Evolutionary conservation across 192 early-diverging fungal genomes (phyloP).

Genomic region (Coemansia nantahalensis): DNA sequence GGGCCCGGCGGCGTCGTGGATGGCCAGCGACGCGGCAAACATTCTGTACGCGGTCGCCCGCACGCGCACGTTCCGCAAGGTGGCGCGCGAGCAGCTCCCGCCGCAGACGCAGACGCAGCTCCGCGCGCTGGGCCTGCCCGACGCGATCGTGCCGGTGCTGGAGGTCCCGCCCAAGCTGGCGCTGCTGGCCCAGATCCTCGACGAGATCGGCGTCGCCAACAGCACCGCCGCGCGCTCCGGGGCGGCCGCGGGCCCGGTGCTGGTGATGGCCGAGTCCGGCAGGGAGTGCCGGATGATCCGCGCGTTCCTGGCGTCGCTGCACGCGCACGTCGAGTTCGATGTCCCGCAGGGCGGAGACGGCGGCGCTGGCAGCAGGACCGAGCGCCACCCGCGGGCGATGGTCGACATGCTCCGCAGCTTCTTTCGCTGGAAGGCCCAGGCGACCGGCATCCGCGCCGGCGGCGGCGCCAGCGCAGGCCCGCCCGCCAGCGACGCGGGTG

Average conservation of each 20-base stretch:
- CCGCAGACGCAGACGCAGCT: conserved; percentile 2
- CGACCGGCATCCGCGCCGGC: conserved; percentile 24
- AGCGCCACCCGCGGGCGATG: conserved; percentile 36
- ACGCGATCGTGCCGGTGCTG: conserved; percentile 65
- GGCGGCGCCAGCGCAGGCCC: not conserved
- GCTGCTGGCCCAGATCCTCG: conserved; percentile 64
- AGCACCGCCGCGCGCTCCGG: not conserved
- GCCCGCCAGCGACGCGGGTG: not conserved
- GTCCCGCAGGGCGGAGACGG: not conserved
- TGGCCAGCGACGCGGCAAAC: conserved; percentile 83
- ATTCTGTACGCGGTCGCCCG: conserved; percentile 65
- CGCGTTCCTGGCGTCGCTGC: conserved; percentile 7
- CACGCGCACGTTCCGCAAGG: conserved; percentile 50
- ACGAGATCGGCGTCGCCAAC: conserved; percentile 63
- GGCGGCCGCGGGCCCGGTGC: conserved; percentile 15
- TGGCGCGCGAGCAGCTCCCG: conserved; percentile 4
- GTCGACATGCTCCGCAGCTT: conserved; percentile 61
- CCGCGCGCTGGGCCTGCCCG: conserved; percentile 60
- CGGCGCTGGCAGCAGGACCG: not conserved
- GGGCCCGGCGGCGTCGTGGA: conserved; percentile 66
- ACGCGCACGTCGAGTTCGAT: conserved; percentile 5
- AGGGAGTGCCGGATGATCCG: conserved; percentile 31
- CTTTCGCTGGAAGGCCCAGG: conserved; percentile 71
- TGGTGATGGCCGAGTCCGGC: conserved; percentile 27
- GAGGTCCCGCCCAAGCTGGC: conserved; percentile 96